Evolutionary conservation across 352 stramenopile genomes (phyloP), one percentile per base, ranked within the genome.

Genomic region (Pythium sukuiense): DNA sequence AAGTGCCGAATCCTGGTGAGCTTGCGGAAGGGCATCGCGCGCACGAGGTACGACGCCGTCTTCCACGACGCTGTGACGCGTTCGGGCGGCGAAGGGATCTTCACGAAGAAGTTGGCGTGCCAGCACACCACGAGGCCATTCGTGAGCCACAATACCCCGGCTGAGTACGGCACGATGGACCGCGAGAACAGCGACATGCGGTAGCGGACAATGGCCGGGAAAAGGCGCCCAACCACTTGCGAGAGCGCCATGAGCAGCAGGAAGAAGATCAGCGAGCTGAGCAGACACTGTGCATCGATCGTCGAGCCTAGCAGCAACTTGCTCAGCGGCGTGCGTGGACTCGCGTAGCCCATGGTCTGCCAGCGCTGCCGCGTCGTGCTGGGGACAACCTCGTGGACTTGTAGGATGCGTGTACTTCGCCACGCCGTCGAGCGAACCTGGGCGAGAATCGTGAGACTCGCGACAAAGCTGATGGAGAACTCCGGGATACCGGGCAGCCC

Each of bases 381-480:
- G 45, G 45, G 24, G 8, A 27, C 20, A 13, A 27, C 18, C 18
- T 52, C 37, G 9, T 43, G 37, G 37, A 46, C 57, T 0, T 56
- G 27, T 1, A 54, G 45, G 12, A 63, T 27, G 0, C 7, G 14
- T 4, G 59, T 58, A 26, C 30, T 58, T 48, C 59, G 45, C 45
- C n/a, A 58, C 24, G 33, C 35, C 13, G 37, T 35, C n/a, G 27
- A 35, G 13, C 50, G 50, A 43, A 54, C 9, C 26, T 80, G 70
- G 0, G 70, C 67, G 1, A 67, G 46, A 37, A 79, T 63, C 1
- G 60, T 79, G n/a, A 73, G 35, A 33, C 59, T 68, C 26, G 67
- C 70, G 3, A 83, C 64, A 1, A 61, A 55, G 32, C 70, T 76
- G 8, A 83, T 46, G 27, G 71, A 62, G 24, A 80, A 75, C 29